Evolutionary conservation across 2,329 filamentous ascomycete genomes (phyloP).

Genomic region (Monilinia fructigena): DNA sequence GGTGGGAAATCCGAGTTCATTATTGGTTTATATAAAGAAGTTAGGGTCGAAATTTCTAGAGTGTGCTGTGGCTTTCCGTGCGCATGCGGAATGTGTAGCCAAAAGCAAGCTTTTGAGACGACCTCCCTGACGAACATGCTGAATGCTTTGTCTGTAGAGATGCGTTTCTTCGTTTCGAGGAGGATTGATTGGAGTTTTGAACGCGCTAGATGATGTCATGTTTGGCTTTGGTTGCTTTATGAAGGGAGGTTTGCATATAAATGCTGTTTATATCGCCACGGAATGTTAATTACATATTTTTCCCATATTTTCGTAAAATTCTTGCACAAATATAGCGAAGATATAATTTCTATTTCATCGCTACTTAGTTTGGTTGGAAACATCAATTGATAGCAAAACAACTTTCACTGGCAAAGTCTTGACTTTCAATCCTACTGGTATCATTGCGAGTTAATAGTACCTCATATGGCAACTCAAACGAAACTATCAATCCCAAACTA

Average conservation of each 20-base stretch:
- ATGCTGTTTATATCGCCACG: neutral
- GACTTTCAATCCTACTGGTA: neutral
- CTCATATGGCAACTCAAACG: neutral
- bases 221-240: neutral
- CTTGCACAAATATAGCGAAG: too few species aligned
- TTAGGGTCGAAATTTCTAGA: too few species aligned
- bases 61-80: neutral
- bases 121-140: too few species aligned
- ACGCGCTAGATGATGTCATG: neutral
- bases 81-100: neutral
- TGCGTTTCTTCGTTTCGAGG: neutral
- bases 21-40: neutral
- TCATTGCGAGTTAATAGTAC: neutral
- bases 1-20: neutral
- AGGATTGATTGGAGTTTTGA: neutral
- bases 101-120: neutral
- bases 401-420: neutral
- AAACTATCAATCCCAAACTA: neutral
- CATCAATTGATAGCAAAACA: neutral
- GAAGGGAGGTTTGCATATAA: neutral
- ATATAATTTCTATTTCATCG: too few species aligned
- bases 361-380: neutral
- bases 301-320: too few species aligned
- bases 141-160: neutral
- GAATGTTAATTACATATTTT: neutral